Conservation (phyloP, 768 basidiomycete genomes). For the Phylloporus rhodoxanthus region DNA sequence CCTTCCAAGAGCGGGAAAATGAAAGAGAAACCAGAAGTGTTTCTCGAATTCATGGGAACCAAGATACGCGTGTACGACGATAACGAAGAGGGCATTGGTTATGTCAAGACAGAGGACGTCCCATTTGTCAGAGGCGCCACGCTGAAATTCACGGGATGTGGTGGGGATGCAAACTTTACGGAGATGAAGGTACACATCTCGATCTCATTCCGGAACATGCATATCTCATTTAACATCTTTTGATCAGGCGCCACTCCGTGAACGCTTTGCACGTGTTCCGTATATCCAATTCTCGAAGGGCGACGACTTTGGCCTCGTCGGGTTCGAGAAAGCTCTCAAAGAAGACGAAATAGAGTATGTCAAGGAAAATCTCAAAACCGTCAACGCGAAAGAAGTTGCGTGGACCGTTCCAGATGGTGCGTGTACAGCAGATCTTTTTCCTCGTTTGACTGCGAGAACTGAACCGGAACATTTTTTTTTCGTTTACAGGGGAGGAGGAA, state of each 20-base stretch:
- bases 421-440: conserved; percentile 9
- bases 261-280: conserved; percentile 41
- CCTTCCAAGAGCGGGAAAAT: conserved; percentile 33
- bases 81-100: conserved; percentile 46
- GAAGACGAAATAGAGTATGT: conserved; percentile 71
- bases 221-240: neutral
- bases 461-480: neutral
- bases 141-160: conserved; percentile 46
- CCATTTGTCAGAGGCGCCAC: conserved; percentile 42
- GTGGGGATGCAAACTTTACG: conserved; percentile 55
- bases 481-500: conserved; percentile 60
- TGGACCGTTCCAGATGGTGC: conserved; percentile 62
- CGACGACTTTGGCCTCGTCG: conserved; percentile 42
- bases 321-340: conserved; percentile 57
- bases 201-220: neutral
- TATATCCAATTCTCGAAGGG: conserved; percentile 46
- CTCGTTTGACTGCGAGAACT: neutral
- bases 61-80: conserved; percentile 54
- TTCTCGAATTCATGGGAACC: conserved; percentile 68
- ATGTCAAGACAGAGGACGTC: conserved; percentile 39
- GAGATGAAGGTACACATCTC: conserved; percentile 44
- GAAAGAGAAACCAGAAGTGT: conserved; percentile 52
- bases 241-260: conserved; percentile 39
- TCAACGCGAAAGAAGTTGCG: conserved; percentile 58
- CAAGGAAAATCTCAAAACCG: conserved; percentile 55